phyloP scores from a whole-genome alignment of 139 green algal genomes.

The Chlorella sp. region DNA sequence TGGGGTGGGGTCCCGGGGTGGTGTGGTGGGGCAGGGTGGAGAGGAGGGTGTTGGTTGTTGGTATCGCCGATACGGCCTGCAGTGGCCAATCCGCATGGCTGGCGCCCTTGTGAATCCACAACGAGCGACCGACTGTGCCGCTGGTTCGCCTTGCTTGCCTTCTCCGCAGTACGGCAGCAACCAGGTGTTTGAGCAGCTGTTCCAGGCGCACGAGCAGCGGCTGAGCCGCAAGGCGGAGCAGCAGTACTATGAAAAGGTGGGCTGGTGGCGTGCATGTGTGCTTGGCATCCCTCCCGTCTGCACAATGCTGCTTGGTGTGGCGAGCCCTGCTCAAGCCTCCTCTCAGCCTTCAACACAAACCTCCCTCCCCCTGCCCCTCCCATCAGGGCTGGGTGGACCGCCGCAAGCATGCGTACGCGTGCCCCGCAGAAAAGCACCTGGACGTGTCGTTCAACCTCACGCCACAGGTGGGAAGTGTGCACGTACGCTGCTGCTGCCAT shows the following conservation, averaged over 20 bases:
- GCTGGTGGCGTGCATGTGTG: neutral
- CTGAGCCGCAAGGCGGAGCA: constrained; percentile 27
- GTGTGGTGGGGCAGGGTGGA: too few species aligned
- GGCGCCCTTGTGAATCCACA: too few species aligned
- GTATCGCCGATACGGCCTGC: too few species aligned
- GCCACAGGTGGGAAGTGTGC: constrained; percentile 22
- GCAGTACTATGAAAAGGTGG: neutral
- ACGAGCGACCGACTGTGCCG: too few species aligned
- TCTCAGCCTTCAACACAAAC: too few species aligned
- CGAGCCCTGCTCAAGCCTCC: too few species aligned
- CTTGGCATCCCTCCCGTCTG: too few species aligned
- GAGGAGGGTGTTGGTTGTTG: neutral
- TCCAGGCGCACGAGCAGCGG: constrained; percentile 77
- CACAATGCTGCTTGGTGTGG: neutral
- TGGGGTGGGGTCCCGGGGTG: neutral
- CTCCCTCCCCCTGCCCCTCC: neutral
- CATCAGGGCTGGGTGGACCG: constrained; percentile 13
- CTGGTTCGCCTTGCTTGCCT: neutral
- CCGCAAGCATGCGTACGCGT: constrained; percentile 50
- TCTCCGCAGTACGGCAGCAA: constrained; percentile 62
- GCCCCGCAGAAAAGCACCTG: constrained; percentile 67
- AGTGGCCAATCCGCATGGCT: too few species aligned
- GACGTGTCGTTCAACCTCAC: constrained; percentile 74
- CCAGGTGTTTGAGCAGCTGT: constrained; percentile 81
- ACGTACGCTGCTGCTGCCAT: too few species aligned